Conservation (phyloP, 2,329 filamentous ascomycete genomes). For the Colletotrichum sp. region DNA sequence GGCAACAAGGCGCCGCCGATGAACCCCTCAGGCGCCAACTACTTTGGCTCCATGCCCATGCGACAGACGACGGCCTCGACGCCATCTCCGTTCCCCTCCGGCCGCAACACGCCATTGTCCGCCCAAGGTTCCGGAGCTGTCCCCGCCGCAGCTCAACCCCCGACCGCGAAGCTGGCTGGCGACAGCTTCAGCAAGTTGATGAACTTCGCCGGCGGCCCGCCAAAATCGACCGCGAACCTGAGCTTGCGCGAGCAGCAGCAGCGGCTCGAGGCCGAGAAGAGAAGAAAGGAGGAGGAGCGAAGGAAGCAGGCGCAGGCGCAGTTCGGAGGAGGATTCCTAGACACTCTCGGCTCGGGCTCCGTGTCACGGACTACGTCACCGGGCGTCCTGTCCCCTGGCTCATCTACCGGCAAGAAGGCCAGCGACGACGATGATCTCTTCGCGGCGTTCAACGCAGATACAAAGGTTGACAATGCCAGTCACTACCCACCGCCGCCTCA, state of each 20-base stretch:
- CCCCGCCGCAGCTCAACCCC: conserved; percentile 42
- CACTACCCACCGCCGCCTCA: conserved; percentile 63
- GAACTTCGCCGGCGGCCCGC: conserved; percentile 58
- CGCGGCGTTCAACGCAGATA: conserved; percentile 70
- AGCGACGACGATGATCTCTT: conserved; percentile 68
- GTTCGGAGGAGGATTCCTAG: conserved; percentile 81
- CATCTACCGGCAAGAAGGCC: conserved; percentile 32
- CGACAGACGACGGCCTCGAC: conserved; percentile 59
- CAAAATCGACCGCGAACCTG: conserved; percentile 71
- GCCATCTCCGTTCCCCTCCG: conserved; percentile 60
- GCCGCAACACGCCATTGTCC: conserved; percentile 62
- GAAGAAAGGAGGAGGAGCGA: conserved; percentile 76
- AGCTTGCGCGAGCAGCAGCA: conserved; percentile 80
- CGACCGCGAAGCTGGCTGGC: conserved; percentile 55
- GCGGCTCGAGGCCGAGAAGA: conserved; percentile 68
- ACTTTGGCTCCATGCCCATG: conserved; percentile 57
- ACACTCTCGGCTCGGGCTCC: conserved; percentile 66
- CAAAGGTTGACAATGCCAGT: conserved; percentile 70
- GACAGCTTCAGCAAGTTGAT: conserved; percentile 84
- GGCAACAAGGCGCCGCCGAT: conserved; percentile 47
- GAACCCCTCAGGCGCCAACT: conserved; percentile 44
- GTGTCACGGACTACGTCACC: conserved; percentile 54
- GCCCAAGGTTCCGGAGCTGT: conserved; percentile 50
- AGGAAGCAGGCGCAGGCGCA: conserved; percentile 75
- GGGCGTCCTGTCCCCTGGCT: conserved; percentile 30